Evolutionary conservation across 768 basidiomycete species (phyloP).

Genomic region (Flagelloscypha sp.): DNA sequence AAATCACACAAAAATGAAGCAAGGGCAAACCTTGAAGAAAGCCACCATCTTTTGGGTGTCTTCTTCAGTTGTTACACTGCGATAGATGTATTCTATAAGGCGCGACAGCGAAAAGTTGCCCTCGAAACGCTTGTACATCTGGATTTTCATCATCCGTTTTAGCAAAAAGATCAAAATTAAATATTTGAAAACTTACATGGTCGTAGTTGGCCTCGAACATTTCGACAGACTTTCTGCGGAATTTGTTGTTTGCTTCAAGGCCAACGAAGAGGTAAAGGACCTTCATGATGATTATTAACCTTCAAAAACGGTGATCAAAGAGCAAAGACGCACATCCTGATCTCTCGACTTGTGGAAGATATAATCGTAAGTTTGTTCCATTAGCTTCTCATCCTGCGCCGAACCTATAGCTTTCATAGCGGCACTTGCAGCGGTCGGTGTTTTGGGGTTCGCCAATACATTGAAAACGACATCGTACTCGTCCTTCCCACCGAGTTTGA

Average conservation of each 20-base stretch:
- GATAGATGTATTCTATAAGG: slow-evolving; percentile 36
- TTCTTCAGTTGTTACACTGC: slow-evolving; percentile 49
- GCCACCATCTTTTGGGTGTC: slow-evolving; percentile 55
- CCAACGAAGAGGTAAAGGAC: slow-evolving; percentile 33
- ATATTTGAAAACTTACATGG: slow-evolving; percentile 21
- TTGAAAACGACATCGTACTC: slow-evolving; percentile 50
- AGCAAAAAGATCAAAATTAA: neutral
- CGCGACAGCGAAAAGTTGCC: slow-evolving; percentile 54
- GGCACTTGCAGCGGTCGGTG: slow-evolving; percentile 43
- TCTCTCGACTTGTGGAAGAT: slow-evolving; percentile 36
- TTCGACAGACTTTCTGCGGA: slow-evolving; percentile 30
- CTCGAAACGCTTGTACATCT: slow-evolving; percentile 64
- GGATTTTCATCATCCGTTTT: slow-evolving; percentile 6
- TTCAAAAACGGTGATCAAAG: no score
- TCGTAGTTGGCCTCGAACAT: slow-evolving; percentile 45
- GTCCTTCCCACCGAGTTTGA: slow-evolving; percentile 41
- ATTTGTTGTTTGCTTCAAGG: slow-evolving; percentile 30
- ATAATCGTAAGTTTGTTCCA: slow-evolving; percentile 38
- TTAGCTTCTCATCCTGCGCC: slow-evolving; percentile 31
- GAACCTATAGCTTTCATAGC: slow-evolving; percentile 45
- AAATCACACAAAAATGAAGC: no score
- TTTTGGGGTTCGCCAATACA: slow-evolving; percentile 43
- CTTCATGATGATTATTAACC: slow-evolving; percentile 29
- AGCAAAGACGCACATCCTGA: no score
- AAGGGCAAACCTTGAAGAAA: slow-evolving; percentile 61